A percentile compares a stretch with the other conserved stretches of the same genome.
Conservation (phyloP, 2,329 filamentous ascomycete species). For the Chrysosporium keratinophilum region DNA sequence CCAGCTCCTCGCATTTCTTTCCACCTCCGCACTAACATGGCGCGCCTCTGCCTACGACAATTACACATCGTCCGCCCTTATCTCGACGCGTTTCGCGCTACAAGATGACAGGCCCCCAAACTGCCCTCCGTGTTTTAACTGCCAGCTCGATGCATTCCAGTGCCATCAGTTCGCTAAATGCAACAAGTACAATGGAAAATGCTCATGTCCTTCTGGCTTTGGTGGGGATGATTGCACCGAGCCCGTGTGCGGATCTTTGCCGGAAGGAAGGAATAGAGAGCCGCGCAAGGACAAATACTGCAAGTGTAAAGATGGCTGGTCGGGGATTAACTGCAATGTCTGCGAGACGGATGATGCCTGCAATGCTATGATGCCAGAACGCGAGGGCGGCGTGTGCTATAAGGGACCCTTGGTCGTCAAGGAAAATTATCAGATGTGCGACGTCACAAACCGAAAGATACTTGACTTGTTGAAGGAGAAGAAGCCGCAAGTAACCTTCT, state of each 20-base stretch:
- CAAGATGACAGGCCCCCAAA: conserved; percentile 57
- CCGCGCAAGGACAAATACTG: conserved; percentile 63
- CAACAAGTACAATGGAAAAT: conserved; percentile 84
- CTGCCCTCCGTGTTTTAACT: conserved; percentile 71
- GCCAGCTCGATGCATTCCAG: conserved; percentile 80
- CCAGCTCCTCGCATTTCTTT: conserved; percentile 12
- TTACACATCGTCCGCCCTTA: conserved; percentile 51
- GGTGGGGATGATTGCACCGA: conserved; percentile 87
- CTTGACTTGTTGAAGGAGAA: conserved; percentile 71
- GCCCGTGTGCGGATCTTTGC: conserved; percentile 83
- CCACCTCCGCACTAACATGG: conserved; percentile 23
- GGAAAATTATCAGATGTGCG: conserved; percentile 94
- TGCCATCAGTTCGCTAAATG: conserved; percentile 87
- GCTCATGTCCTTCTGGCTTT: conserved; percentile 81
- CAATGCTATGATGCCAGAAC: conserved; percentile 73
- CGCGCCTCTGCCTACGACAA: conserved; percentile 33
- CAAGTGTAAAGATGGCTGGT: conserved; percentile 86
- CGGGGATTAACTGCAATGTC: conserved; percentile 95
- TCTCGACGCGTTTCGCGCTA: conserved; percentile 53
- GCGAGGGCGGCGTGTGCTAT: conserved; percentile 79
- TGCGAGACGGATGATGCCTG: conserved; percentile 77
- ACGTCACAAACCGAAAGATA: conserved; percentile 94
- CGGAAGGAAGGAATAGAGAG: conserved; percentile 67
- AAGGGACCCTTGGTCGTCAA: conserved; percentile 81
- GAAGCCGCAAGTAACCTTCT: conserved; percentile 89